Evolutionary conservation across 805 yeast species (phyloP).

Genomic region (Debaryomyces hansenii): DNA sequence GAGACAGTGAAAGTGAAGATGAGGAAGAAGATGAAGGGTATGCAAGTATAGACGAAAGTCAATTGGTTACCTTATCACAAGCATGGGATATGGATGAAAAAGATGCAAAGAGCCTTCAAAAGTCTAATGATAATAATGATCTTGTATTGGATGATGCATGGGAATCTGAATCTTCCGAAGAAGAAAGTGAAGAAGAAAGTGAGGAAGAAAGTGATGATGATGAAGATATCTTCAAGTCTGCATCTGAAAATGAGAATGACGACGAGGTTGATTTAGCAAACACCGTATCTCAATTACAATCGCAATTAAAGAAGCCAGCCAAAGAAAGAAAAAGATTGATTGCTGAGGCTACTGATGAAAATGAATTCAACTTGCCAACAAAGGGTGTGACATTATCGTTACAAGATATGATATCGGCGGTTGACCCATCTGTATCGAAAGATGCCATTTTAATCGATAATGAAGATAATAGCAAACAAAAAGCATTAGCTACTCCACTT

Average conservation of each 20-base stretch:
- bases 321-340: constrained; percentile 48
- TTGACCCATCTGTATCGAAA: constrained; percentile 49
- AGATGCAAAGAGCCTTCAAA: constrained; percentile 31
- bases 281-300: constrained; percentile 45
- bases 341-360: constrained; percentile 59
- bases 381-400: constrained; percentile 59
- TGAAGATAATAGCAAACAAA: constrained; percentile 30
- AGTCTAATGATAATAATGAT: constrained; percentile 18
- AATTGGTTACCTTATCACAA: constrained; percentile 75
- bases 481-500: constrained; percentile 73
- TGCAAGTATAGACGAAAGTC: constrained; percentile 72
- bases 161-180: constrained; percentile 24
- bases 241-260: constrained; percentile 34
- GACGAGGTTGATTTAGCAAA: constrained; percentile 52
- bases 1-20: constrained; percentile 33
- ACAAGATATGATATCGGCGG: constrained; percentile 72
- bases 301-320: constrained; percentile 32
- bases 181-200: constrained; percentile 18
- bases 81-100: constrained; percentile 83
- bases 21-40: constrained; percentile 59
- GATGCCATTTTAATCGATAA: constrained; percentile 50
- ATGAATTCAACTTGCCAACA: constrained; percentile 68
- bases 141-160: constrained; percentile 28
- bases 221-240: constrained; percentile 29
- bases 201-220: constrained; percentile 23